phyloP scores from a whole-genome alignment of 768 basidiomycete species.

The Mycena olivaceomarginata region DNA sequence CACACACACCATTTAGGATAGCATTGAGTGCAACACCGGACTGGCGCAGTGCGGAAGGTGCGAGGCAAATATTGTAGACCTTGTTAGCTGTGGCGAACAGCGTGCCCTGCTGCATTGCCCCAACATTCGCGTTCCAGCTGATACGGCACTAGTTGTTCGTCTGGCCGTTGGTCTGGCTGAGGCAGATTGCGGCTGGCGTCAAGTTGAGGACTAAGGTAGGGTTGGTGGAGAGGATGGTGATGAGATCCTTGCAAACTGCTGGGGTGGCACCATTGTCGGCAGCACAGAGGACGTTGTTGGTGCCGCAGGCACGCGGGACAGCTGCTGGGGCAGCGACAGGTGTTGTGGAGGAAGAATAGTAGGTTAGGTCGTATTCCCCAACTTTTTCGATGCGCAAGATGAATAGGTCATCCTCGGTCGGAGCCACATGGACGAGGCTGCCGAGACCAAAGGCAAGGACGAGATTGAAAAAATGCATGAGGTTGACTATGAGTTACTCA shows the following conservation, averaged over 20 bases:
- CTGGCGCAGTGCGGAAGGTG: neutral
- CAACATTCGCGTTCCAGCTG: neutral
- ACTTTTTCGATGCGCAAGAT: too few relatives aligned
- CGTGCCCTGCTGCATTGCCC: neutral
- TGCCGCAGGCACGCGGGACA: neutral
- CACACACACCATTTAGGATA: neutral
- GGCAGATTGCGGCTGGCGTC: neutral
- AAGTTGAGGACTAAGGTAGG: neutral
- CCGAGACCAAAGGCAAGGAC: too few relatives aligned
- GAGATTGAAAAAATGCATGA: too few relatives aligned
- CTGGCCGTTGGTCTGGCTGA: neutral
- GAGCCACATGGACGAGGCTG: too few relatives aligned
- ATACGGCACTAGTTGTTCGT: neutral
- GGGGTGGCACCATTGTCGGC: neutral
- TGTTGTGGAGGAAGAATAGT: neutral
- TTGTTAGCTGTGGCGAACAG: neutral
- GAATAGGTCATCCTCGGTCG: too few relatives aligned
- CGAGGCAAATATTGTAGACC: neutral
- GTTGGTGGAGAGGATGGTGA: neutral
- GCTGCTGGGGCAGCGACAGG: neutral
- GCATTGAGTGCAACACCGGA: constrained; percentile 3
- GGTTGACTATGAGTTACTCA: too few relatives aligned
- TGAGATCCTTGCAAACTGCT: neutral
- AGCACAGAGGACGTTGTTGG: neutral
- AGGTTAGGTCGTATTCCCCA: neutral